Percentiles rank a stretch among this genome's conserved stretches.
These are phyloP conservation scores for Arxiozyma heterogenica DNA, from an alignment of 1,139 yeast genomes.

Conservation along the genomic window DNA sequence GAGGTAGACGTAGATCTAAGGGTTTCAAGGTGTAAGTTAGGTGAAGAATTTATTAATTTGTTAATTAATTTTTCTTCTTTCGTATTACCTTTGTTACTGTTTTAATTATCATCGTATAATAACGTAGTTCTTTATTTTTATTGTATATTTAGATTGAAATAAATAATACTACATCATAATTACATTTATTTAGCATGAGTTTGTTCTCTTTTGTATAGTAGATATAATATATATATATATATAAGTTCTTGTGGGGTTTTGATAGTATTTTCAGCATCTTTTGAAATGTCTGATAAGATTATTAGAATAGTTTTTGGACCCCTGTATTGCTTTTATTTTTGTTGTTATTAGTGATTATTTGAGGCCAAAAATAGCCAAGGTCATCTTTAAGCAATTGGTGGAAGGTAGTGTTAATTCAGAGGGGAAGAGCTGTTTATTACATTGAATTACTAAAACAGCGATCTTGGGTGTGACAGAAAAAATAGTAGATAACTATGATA, in stretches of 20 bases:
- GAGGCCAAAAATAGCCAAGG: no score
- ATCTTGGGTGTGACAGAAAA: no score
- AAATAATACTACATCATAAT: not conserved
- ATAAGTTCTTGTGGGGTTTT: not conserved
- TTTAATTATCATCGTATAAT: not conserved
- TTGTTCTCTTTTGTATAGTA: not conserved
- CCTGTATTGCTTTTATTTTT: no score
- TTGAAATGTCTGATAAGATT: not conserved
- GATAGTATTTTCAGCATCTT: not conserved
- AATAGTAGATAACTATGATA: not conserved
- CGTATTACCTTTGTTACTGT: not conserved
- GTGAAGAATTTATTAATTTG: conserved; percentile 7
- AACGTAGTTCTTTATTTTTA: not conserved
- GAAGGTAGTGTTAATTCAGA: no score
- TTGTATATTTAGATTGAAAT: not conserved
- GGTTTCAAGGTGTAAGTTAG: conserved; percentile 97
- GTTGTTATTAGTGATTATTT: no score
- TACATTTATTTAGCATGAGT: not conserved
- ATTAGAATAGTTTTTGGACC: no score
- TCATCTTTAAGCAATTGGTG: no score
- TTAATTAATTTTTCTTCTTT: not conserved
- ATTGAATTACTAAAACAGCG: not conserved
- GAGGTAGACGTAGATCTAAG: conserved; percentile 99
- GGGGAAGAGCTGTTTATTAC: no score
- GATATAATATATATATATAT: not conserved